Base-by-base conservation (phyloP, 73 alveolate genomes). In the Paramecium sexaurelia region DNA sequence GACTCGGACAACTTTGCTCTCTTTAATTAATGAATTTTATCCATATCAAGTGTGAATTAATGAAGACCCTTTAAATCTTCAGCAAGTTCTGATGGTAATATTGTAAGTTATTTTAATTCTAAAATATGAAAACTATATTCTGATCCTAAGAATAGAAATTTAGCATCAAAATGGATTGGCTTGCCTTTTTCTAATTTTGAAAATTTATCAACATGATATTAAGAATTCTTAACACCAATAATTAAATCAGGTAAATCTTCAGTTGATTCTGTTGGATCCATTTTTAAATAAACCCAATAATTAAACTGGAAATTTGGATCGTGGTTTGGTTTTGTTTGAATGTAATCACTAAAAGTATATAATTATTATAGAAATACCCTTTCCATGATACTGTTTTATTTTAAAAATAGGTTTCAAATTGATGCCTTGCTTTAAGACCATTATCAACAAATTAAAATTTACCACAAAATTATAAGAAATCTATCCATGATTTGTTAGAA, bases 381-480 rank as follows among this genome's bases (percentile, higher is more conserved):
- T 45, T 78, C 90, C 90, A 78, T 78, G 61, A n/a, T 1, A 78
- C 73, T 19, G 22, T 41, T 40, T 78, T 78, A 45, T 43, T 43
- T 45, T 78, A 17, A 43, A 78, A 78, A 22, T 17, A 3, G n/a
- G 11, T 26, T 33, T 78, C 90, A 45, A 78, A 78, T 11, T 78
- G 7, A 43, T 78, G 90, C 27, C 90, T 78, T 29, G 90, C 90
- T 78, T 78, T 78, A 6, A 78, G 41, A 11, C 90, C 75, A 43
- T 78, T 78, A 17, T 78, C 90, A 19, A 78, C 90, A 78, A 78
- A 78, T 78, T 78, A 32, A 78, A 78, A 78, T 43, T 78, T 78
- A 1, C 90, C 90, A 78, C 90, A 78, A 39, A 78, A 43, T 20
- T 32, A 41, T 45, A 78, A 43, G 55, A 78, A 78, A 24, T 78